Conservation (phyloP, 2,329 filamentous ascomycete species). For the Colletotrichum agaves region DNA sequence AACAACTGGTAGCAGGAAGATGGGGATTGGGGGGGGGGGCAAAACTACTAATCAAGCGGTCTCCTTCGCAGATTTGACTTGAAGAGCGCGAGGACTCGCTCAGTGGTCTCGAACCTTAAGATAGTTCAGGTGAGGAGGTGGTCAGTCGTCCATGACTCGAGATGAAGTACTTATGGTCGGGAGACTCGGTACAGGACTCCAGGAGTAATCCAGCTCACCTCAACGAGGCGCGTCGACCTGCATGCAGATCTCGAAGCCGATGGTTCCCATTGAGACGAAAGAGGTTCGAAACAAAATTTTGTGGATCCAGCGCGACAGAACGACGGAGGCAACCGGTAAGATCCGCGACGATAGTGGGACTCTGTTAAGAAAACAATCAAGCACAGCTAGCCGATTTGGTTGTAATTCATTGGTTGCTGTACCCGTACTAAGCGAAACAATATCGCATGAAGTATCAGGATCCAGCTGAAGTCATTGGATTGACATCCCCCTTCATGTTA, state of each 20-base stretch:
- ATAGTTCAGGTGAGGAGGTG: constrained; percentile 13
- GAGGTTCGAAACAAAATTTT: constrained; percentile 17
- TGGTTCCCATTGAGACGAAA: constrained; percentile 11
- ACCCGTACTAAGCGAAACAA: constrained; percentile 15
- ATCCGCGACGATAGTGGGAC: constrained; percentile 12
- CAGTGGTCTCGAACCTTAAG: background rate
- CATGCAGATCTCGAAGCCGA: constrained; percentile 17
- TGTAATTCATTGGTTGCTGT: constrained; percentile 17
- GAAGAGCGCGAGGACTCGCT: too few relatives aligned
- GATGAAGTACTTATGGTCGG: background rate
- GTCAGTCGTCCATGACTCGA: background rate
- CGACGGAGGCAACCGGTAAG: constrained; percentile 18
- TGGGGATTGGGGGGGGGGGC: too few relatives aligned
- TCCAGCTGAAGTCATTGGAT: background rate
- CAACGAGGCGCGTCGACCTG: background rate
- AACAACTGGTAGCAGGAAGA: too few relatives aligned
- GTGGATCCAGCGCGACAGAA: background rate
- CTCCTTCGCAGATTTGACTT: too few relatives aligned
- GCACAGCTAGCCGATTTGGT: background rate
- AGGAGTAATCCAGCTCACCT: too few relatives aligned
- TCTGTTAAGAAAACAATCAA: constrained; percentile 23
- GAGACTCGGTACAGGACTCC: background rate
- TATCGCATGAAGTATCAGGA: constrained; percentile 35
- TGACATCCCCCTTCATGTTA: constrained; percentile 17
- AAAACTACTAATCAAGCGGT: too few relatives aligned